These are phyloP conservation scores for Cercophora sp. DNA, from an alignment of 495 filamentous ascomycete species.

Conservation along the genomic window DNA sequence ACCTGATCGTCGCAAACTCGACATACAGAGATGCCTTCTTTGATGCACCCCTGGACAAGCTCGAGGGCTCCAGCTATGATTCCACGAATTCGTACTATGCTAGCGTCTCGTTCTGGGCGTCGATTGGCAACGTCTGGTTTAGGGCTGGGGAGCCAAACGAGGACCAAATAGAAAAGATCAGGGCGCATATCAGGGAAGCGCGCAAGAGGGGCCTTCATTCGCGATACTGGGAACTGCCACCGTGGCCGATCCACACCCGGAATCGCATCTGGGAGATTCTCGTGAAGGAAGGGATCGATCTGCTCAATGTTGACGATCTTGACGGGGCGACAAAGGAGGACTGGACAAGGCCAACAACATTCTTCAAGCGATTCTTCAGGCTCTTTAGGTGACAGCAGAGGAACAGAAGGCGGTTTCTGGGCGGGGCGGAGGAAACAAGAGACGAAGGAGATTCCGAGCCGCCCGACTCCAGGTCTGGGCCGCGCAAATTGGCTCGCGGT, in stretches of 20 bases:
- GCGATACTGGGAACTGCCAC: conserved; percentile 75
- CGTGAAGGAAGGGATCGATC: conserved; percentile 64
- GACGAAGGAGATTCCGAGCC: not conserved
- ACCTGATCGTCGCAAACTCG: conserved; percentile 45
- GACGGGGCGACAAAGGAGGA: conserved; percentile 27
- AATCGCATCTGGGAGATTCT: conserved; percentile 73
- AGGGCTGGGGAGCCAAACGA: conserved; percentile 33
- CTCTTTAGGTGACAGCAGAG: not conserved
- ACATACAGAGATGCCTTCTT: conserved; percentile 62
- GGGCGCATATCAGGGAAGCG: conserved; percentile 63
- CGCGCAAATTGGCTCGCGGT: not conserved
- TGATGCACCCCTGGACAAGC: conserved; percentile 55
- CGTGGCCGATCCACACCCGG: conserved; percentile 69
- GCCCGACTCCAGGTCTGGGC: not conserved
- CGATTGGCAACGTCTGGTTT: conserved; percentile 46
- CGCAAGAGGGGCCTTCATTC: conserved; percentile 65
- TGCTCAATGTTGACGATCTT: conserved; percentile 79
- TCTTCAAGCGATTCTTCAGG: not conserved
- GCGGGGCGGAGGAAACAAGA: not conserved
- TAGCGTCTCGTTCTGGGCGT: conserved; percentile 42
- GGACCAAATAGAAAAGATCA: conserved; percentile 56
- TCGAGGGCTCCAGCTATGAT: conserved; percentile 38
- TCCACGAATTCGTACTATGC: conserved; percentile 52
- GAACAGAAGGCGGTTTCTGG: not conserved
- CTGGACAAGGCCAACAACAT: conserved; percentile 26